Evolutionary conservation across 2,329 filamentous ascomycete species (phyloP), one percentile per base, ranked within the genome.

Genomic region (Fusarium domesticum): DNA sequence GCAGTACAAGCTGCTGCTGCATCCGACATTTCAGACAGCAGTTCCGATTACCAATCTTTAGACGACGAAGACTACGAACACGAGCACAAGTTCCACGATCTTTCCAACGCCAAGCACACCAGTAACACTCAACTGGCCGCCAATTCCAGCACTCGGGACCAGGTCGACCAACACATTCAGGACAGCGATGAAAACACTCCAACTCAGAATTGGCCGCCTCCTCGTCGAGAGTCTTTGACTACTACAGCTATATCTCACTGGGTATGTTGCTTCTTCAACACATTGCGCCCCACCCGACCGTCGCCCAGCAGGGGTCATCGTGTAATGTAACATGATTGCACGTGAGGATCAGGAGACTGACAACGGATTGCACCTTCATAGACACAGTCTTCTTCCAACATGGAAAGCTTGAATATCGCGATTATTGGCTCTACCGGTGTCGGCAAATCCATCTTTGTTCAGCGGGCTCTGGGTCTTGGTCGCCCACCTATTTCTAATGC

Each of bases 391-490:
- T 51, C 59, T 45, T 53, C 60, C 60, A 61, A 57, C 47, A 82
- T 83, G 79, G 78, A 81, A 51, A 70, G 73, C 54, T 76, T 83
- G 60, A 83, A 81, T 60, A 81, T 87, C 54, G 81, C 80, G 58
- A 73, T 86, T 48, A 81, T 87, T 62, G 83, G 83, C 57, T 76
- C 80, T 62, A 72, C 76, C 56, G 81, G 81, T 48, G 83, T 83
- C 37, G 83, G 83, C 53, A 87, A 87, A 65, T 84, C 81, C 39
- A 76, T 81, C 36, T 83, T 85, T 58, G 80, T 86, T 58, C 81
- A 85, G 64, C 76, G 75, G 35, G 78, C 81, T 42, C 70, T 84
- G 50, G 76, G 79, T 42, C 66, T 83, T 17, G 64, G 74, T 31
- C 68, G 74, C 16, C 70, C 74, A 8, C 77, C 81, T 23, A 73